phyloP scores from a whole-genome alignment of 2,329 filamentous ascomycete genomes.

The Phialophora expanda region DNA sequence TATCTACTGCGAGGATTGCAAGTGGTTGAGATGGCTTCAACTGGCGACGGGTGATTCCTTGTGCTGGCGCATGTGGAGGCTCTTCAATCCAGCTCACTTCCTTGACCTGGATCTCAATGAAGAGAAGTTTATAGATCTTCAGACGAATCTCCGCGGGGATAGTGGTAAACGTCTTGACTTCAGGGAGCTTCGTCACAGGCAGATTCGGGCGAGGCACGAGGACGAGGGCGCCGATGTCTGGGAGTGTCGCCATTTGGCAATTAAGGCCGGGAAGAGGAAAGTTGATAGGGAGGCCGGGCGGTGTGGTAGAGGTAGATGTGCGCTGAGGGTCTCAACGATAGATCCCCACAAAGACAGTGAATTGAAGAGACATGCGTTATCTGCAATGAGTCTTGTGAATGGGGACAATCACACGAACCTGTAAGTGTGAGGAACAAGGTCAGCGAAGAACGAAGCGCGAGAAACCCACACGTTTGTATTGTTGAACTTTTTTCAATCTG shows the following conservation, averaged over 20 bases:
- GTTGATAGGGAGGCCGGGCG: not conserved
- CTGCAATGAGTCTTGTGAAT: not conserved
- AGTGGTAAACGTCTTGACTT: not conserved
- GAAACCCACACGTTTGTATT: not conserved
- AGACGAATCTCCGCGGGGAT: not conserved
- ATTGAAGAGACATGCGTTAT: not conserved
- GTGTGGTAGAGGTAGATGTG: not conserved
- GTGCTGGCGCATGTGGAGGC: not conserved
- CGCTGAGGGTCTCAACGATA: not conserved
- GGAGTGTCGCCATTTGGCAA: not conserved
- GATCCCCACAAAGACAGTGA: not conserved
- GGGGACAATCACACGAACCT: not conserved
- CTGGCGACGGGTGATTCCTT: not conserved
- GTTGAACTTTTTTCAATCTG: not conserved
- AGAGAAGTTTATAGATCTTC: not conserved
- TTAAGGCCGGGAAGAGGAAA: not conserved
- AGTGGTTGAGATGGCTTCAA: not conserved
- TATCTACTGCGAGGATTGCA: not conserved
- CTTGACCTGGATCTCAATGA: not conserved
- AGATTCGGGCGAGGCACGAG: not conserved
- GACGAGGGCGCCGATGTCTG: not conserved
- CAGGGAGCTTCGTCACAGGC: not conserved
- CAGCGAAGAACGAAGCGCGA: not conserved
- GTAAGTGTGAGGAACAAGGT: not conserved
- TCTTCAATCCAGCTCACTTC: conserved; percentile 1